A percentile compares a stretch with the other conserved stretches of the same genome.
Evolutionary conservation across 257 asterid genomes (phyloP).

Genomic region (Nicotiana sylvestris): DNA sequence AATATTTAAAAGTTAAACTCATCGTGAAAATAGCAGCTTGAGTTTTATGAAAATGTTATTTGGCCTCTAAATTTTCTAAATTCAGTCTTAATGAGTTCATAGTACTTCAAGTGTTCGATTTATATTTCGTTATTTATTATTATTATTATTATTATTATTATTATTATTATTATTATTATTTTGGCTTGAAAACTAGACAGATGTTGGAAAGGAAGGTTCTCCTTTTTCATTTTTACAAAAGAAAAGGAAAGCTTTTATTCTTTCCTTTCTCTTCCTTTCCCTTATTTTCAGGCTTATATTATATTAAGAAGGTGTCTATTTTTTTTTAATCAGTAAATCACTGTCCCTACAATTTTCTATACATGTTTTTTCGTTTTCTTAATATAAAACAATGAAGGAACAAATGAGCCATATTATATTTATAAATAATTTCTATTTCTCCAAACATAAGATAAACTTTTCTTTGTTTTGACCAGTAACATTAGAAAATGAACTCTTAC

Average conservation of each 20-base stretch:
- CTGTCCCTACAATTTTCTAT: background rate
- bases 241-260: background rate
- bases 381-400: background rate
- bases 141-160: too few species aligned
- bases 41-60: too few species aligned
- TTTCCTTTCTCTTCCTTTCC: too few species aligned
- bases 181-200: background rate
- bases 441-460: background rate
- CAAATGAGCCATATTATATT: background rate
- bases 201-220: background rate
- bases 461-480: background rate
- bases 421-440: background rate
- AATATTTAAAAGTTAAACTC: too few species aligned
- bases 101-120: background rate
- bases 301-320: background rate
- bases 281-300: too few species aligned
- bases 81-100: too few species aligned
- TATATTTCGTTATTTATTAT: too few species aligned
- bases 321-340: background rate
- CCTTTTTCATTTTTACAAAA: background rate
- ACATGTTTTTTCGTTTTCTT: too few species aligned
- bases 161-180: background rate
- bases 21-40: too few species aligned
- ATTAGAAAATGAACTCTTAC: background rate
- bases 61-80: too few species aligned